Base-by-base conservation (phyloP, 1,284 basidiomycete genomes). In the Marasmius sp. region DNA sequence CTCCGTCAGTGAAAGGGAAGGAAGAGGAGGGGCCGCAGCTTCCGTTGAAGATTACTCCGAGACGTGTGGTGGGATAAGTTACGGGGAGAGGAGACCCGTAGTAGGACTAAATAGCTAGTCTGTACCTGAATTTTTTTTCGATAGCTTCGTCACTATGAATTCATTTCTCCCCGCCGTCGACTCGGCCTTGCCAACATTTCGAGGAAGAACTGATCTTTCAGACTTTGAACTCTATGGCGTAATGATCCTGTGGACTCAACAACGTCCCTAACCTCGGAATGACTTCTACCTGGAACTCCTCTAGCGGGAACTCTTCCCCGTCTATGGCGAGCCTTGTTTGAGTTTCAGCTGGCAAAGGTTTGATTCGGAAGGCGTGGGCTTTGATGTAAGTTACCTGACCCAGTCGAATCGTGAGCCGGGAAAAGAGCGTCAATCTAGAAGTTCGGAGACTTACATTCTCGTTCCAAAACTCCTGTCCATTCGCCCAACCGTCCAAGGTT, bases 241-340 rank as follows among this genome's bases (percentile, higher is more conserved):
- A 93, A 64, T 81, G 79, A 1, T 92, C 92, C 62, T 86, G 78
- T 48, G 88, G 84, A 69, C 89, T 92, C 20, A 95, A 74, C 14
- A 94, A 73, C 0, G 85, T 89, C n/a, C 85, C 93, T 16, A 93
- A 74, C 5, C 86, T 83, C 27, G 82, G 81, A 67, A 93, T 86
- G 6, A 93, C 87, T 73, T 97, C 93, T 6, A 97, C 90, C 67
- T 94, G 87, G 73, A 91, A 95, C 60, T 89, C 84, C 67, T 88
- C 83, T 68, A 93, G 93, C 1, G 91, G 89, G 69, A 88, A 91
- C 12, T 78, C 74, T 77, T 98, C 96, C 16, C 96, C 96, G 70
- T 98, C 96, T 60, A 94, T 81, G 9, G 86, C 79, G 58, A 93
- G 74, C 65, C 78, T 76, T 2, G 87, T 87, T 41, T 84, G 80